phyloP scores from a whole-genome alignment of 805 yeast genomes.

The Barnettozyma vustinii region DNA sequence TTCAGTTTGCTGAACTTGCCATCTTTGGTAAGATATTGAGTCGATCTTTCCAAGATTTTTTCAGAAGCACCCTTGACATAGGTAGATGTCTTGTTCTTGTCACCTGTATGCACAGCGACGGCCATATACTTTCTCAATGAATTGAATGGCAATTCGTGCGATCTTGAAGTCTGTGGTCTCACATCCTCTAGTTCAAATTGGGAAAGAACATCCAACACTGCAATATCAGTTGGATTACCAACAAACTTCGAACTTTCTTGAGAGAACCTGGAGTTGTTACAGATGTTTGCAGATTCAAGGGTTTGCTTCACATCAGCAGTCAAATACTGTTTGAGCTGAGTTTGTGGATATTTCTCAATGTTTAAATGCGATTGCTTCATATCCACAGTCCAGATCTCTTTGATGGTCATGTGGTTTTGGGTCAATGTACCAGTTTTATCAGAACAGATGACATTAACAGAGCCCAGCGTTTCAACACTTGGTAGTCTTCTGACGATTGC shows the following conservation, averaged over 20 bases:
- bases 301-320: constrained; percentile 51
- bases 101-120: constrained; percentile 59
- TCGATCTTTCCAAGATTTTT: constrained; percentile 55
- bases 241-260: constrained; percentile 62
- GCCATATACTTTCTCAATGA: constrained; percentile 89
- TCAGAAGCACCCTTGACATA: constrained; percentile 92
- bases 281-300: constrained; percentile 62
- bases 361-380: constrained; percentile 36
- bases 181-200: constrained; percentile 68
- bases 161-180: constrained; percentile 54
- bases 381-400: constrained; percentile 75
- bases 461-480: constrained; percentile 90
- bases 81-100: constrained; percentile 47
- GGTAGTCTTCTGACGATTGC: constrained; percentile 95
- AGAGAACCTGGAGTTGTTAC: constrained; percentile 71
- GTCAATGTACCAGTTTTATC: constrained; percentile 92
- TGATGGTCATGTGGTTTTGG: constrained; percentile 86
- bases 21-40: constrained; percentile 49
- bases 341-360: constrained; percentile 41
- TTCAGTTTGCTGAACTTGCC: constrained; percentile 60
- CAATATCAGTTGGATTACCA: constrained; percentile 95
- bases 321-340: constrained; percentile 37
- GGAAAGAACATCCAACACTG: constrained; percentile 69
- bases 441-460: constrained; percentile 88
- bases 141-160: constrained; percentile 77